Conservation (phyloP, 192 early-diverging fungal species). For the Jimgerdemannia lactiflua region DNA sequence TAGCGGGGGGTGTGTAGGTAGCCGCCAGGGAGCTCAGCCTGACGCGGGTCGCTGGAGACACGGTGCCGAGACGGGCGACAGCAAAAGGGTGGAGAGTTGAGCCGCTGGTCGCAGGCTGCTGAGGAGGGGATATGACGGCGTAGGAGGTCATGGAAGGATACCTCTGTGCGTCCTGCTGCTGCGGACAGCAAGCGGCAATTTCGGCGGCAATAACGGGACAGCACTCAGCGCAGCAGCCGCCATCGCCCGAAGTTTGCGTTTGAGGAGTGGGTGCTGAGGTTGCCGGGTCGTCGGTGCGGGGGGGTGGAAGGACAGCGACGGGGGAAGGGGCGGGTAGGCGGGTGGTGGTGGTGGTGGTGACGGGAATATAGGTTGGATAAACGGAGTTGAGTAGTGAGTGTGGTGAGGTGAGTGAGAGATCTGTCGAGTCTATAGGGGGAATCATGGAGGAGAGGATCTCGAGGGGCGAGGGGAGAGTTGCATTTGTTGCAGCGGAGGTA, state of each 20-base stretch:
- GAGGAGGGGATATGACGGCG: background rate
- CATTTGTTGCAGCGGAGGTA: too few relatives aligned
- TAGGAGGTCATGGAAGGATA: background rate
- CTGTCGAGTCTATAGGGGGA: too few relatives aligned
- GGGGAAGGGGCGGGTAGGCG: too few relatives aligned
- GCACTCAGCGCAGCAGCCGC: conserved; percentile 32
- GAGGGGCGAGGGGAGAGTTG: too few relatives aligned
- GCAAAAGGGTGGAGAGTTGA: background rate
- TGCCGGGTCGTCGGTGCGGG: too few relatives aligned
- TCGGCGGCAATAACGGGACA: conserved; percentile 32
- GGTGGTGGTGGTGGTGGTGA: too few relatives aligned
- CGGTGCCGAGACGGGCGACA: conserved; percentile 1
- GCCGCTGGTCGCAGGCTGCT: background rate
- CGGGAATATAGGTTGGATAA: too few relatives aligned
- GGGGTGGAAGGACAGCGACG: too few relatives aligned
- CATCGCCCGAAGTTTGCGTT: background rate
- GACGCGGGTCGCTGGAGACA: conserved; percentile 8
- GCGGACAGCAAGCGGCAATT: background rate
- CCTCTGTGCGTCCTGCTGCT: too few relatives aligned
- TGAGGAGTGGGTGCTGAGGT: background rate
- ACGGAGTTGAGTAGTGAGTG: too few relatives aligned
- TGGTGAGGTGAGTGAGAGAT: too few relatives aligned
- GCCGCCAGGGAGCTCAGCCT: conserved; percentile 2
- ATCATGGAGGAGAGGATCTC: too few relatives aligned
- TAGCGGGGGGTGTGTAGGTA: background rate